Percentiles rank a stretch among this genome's conserved stretches.
Conservation (phyloP, 2,329 filamentous ascomycete species). For the Colletotrichum noveboracense region DNA sequence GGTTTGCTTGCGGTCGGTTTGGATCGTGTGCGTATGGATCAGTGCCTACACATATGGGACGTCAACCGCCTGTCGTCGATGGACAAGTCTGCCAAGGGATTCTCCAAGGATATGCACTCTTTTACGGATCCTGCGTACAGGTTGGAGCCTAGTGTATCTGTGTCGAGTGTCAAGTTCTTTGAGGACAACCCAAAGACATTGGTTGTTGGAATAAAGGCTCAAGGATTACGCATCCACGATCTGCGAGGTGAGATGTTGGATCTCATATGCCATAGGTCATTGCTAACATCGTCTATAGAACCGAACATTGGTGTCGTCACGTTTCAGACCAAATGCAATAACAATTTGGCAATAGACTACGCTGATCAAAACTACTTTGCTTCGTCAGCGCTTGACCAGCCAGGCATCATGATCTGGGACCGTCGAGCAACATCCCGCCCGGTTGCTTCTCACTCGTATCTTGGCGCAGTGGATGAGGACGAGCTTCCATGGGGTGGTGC, state of each 20-base stretch:
- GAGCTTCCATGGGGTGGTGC: constrained; percentile 68
- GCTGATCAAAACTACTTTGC: constrained; percentile 84
- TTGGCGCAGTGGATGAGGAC: constrained; percentile 64
- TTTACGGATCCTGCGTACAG: constrained; percentile 63
- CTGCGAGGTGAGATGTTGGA: constrained; percentile 63
- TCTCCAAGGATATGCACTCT: constrained; percentile 51
- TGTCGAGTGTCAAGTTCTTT: constrained; percentile 85
- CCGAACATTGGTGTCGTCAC: constrained; percentile 54
- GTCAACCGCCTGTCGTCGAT: constrained; percentile 65
- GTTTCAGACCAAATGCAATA: constrained; percentile 72
- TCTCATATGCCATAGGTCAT: constrained; percentile 17
- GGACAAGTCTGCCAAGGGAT: constrained; percentile 53
- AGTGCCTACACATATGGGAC: constrained; percentile 84
- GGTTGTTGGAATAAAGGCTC: constrained; percentile 76
- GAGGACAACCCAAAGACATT: constrained; percentile 77
- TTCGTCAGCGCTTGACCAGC: constrained; percentile 77
- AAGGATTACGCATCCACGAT: constrained; percentile 79
- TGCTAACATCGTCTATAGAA: constrained; percentile 39
- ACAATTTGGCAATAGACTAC: constrained; percentile 79
- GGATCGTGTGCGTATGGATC: constrained; percentile 81
- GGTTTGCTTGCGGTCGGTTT: constrained; percentile 79
- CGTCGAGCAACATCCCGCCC: constrained; percentile 64
- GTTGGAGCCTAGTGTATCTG: constrained; percentile 72
- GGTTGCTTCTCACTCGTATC: constrained; percentile 58
- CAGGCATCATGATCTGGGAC: constrained; percentile 80